Base-by-base conservation (phyloP, 2,329 filamentous ascomycete genomes). In the Aspergillus sp. region DNA sequence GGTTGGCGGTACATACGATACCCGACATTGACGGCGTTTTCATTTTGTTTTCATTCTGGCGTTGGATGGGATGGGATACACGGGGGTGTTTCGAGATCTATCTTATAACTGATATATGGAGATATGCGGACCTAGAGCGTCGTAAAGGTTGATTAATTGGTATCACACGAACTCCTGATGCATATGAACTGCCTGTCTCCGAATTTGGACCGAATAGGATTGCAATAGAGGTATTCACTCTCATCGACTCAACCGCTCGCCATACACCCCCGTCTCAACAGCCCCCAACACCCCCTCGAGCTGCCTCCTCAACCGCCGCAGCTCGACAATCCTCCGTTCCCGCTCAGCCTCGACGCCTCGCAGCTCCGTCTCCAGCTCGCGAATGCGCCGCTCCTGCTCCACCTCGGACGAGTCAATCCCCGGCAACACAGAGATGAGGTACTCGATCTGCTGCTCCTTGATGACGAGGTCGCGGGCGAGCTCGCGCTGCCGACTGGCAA, bases 381-480 rank as follows among this genome's bases (percentile, higher is more conserved):
- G 62, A 46, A 79, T 77, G 54, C 71, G 66, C 25, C 61, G 61
- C 55, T 75, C 73, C 58, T 79, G 77, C 63, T 77, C 70, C 36
- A 67, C 68, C 59, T 77, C 73, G 11, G 69, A 74, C 10, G 68
- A 69, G 10, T 71, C 75, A 23, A 78, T 74, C 14, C 77, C 77
- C 0, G 77, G 77, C 43, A 79, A 54, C 23, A 73, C 69, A 5
- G 71, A 71, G 40, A 79, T 75, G 47, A 79, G 56, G 47, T 76
- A 72, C 63, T 79, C 77, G 50, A 79, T 79, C 68, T 79, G 76
- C 64, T 78, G 74, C 49, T 77, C 74, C 61, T 79, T 79, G 52
- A 76, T 70, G 38, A 79, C 72, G 2, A 79, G 63, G 55, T 79
- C 77, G 3, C 75, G 69, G n/a, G 76, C 76, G 5, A 79, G 60